phyloP scores from a whole-genome alignment of 139 green algal genomes.

The Closterium sp. region DNA sequence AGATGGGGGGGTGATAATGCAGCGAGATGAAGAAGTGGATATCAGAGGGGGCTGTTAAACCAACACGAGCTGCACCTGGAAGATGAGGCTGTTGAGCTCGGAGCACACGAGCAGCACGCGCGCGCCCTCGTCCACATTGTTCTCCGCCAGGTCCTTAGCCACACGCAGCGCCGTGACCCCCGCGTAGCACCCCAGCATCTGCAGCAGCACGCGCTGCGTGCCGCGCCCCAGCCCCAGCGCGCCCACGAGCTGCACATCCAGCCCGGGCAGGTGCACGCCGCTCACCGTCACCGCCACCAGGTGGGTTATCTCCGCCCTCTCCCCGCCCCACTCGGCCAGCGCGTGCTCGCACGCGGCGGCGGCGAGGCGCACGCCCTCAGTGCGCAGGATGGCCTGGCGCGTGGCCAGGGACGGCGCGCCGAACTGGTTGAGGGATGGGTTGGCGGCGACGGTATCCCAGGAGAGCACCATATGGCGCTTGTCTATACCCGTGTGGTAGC shows the following conservation, averaged over 20 bases:
- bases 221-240: neutral
- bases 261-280: slow-evolving; percentile 15
- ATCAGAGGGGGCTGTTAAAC: slow-evolving; percentile 14
- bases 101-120: slow-evolving; percentile 10
- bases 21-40: neutral
- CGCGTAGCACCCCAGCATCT: slow-evolving; percentile 15
- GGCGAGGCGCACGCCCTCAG: neutral
- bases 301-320: neutral
- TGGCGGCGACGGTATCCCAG: neutral
- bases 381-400: neutral
- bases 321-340: slow-evolving; percentile 5
- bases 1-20: neutral
- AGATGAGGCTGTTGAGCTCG: slow-evolving; percentile 11
- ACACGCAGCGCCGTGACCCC: slow-evolving; percentile 10
- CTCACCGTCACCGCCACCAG: slow-evolving; percentile 10
- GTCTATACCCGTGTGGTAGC: neutral
- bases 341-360: neutral
- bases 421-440: neutral
- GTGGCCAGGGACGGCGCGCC: neutral
- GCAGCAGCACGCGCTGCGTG: slow-evolving; percentile 3
- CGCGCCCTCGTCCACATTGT: neutral
- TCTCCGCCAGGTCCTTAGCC: slow-evolving; percentile 13
- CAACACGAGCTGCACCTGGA: slow-evolving; percentile 9
- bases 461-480: neutral
- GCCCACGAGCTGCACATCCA: slow-evolving; percentile 2